Conservation (phyloP, 352 stramenopile genomes). For the Pythium phragmitis region DNA sequence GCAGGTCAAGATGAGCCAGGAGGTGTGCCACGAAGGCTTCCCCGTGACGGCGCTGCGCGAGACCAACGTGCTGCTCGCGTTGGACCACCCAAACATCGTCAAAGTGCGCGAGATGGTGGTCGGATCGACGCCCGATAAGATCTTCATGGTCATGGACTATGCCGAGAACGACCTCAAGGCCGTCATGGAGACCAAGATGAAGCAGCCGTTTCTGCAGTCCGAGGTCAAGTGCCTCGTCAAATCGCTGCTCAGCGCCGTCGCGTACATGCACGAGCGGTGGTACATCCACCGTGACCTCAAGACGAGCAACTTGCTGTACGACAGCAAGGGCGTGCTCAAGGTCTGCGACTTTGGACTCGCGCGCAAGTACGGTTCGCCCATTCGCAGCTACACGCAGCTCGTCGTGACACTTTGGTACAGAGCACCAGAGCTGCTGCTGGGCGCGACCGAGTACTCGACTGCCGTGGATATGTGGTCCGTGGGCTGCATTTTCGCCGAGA, state of each 20-base stretch:
- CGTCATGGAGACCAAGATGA: conserved; percentile 84
- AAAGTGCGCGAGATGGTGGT: conserved; percentile 89
- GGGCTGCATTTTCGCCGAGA: conserved; percentile 96
- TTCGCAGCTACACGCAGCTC: conserved; percentile 86
- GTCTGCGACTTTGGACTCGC: conserved; percentile 88
- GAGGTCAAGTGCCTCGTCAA: conserved; percentile 95
- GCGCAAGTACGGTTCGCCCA: conserved; percentile 76
- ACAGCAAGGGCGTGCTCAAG: conserved; percentile 73
- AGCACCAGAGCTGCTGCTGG: conserved; percentile 91
- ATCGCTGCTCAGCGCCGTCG: conserved; percentile 88
- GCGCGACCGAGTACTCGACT: conserved; percentile 91
- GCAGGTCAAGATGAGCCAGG: conserved; percentile 83
- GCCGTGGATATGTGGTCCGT: conserved; percentile 97
- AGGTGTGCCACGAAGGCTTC: conserved; percentile 82
- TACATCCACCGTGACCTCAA: conserved; percentile 97
- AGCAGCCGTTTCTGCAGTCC: conserved; percentile 76
- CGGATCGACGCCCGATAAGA: conserved; percentile 82
- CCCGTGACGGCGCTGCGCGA: conserved; percentile 83
- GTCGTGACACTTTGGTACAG: conserved; percentile 96
- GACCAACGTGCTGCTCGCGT: conserved; percentile 80
- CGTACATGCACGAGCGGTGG: conserved; percentile 92
- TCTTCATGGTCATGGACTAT: conserved; percentile 93
- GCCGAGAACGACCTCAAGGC: conserved; percentile 85
- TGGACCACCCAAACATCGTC: conserved; percentile 87
- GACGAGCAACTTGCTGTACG: conserved; percentile 97